Conservation (phyloP, 441 rosid genomes). For the Breynia disticha region DNA sequence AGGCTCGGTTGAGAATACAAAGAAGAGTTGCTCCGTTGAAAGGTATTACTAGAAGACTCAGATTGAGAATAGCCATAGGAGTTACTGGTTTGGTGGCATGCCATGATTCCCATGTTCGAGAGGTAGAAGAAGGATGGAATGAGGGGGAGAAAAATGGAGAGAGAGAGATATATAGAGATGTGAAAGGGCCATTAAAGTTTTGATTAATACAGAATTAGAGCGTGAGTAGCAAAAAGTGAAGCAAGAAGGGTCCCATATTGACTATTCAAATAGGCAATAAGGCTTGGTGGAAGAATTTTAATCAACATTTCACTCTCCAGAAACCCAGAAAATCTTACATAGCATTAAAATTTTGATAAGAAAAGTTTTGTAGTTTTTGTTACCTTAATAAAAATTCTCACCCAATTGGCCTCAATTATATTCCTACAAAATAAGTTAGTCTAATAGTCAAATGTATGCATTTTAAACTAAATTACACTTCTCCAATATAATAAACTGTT, state of each 20-base stretch:
- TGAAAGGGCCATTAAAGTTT: not conserved
- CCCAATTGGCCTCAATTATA: too few species aligned
- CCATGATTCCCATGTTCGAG: slow-evolving; percentile 18
- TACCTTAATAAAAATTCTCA: too few species aligned
- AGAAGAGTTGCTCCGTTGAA: slow-evolving; percentile 7
- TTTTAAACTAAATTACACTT: too few species aligned
- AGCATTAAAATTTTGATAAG: too few species aligned
- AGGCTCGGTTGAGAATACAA: slow-evolving; percentile 32
- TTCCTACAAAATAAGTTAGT: too few species aligned
- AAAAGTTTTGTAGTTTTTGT: too few species aligned
- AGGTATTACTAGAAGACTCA: not conserved
- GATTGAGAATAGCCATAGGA: slow-evolving; percentile 22
- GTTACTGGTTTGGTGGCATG: slow-evolving; percentile 15
- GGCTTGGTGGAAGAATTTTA: too few species aligned
- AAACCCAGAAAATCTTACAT: too few species aligned
- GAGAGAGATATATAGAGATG: slow-evolving; percentile 16
- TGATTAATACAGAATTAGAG: slow-evolving; percentile 1
- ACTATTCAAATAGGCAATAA: not conserved
- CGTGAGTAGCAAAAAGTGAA: slow-evolving; percentile 11
- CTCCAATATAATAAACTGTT: too few species aligned
- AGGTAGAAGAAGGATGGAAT: not conserved
- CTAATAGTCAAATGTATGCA: too few species aligned
- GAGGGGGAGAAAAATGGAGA: slow-evolving; percentile 17
- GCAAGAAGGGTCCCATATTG: slow-evolving; percentile 11
- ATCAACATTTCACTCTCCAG: too few species aligned